A percentile compares a stretch with the other conserved stretches of the same genome.
Evolutionary conservation across 441 rosid species (phyloP).

Genomic region (Mallotus japonicus): DNA sequence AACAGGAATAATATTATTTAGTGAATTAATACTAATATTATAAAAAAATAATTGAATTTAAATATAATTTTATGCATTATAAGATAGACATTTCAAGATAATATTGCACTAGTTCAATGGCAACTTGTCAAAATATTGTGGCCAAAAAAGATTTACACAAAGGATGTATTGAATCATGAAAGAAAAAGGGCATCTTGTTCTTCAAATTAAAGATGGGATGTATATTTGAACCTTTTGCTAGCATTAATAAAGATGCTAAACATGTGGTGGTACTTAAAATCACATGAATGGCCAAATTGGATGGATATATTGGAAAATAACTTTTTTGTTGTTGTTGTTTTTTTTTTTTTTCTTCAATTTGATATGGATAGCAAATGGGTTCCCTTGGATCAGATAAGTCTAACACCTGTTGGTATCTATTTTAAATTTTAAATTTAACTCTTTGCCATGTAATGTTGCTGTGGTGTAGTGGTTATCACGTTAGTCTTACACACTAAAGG

Average conservation of each 20-base stretch:
- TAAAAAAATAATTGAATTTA: too few relatives aligned
- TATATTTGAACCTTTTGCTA: not conserved
- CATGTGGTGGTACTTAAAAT: slow-evolving; percentile 2
- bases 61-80: too few relatives aligned
- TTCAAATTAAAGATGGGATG: not conserved
- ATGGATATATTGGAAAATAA: not conserved
- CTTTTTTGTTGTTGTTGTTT: not conserved
- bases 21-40: too few relatives aligned
- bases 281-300: not conserved
- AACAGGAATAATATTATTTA: too few relatives aligned
- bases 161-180: too few relatives aligned
- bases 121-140: too few relatives aligned
- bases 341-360: not conserved
- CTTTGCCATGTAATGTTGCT: slow-evolving; percentile 1
- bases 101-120: too few relatives aligned
- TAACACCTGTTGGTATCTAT: too few relatives aligned
- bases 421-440: too few relatives aligned
- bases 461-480: slow-evolving; percentile 38
- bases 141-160: too few relatives aligned
- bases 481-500: slow-evolving; percentile 35
- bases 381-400: too few relatives aligned
- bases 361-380: not conserved
- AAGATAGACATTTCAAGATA: too few relatives aligned
- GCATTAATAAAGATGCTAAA: slow-evolving; percentile 12
- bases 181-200: not conserved